These are phyloP conservation scores for Chlorociboria aeruginascens DNA, from an alignment of 495 filamentous ascomycete genomes.

Conservation along the genomic window DNA sequence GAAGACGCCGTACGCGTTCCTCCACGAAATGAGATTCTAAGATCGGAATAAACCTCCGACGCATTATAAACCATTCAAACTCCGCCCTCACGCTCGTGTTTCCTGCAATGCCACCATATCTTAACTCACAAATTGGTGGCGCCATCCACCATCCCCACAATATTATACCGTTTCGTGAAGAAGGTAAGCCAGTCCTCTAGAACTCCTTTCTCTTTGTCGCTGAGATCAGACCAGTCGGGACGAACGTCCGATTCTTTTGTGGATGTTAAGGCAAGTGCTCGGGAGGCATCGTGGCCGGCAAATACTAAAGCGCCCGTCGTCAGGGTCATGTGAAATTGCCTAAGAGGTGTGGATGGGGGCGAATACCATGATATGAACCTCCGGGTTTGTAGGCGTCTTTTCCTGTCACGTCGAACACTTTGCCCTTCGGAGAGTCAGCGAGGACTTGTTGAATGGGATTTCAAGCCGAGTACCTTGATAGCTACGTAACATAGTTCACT, in stretches of 20 bases:
- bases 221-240: conserved; percentile 74
- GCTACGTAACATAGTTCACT: conserved; percentile 73
- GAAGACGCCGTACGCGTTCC: too few relatives aligned
- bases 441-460: background rate
- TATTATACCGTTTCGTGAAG: conserved; percentile 91
- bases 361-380: conserved; percentile 70
- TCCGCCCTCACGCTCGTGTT: too few relatives aligned
- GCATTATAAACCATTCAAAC: too few relatives aligned
- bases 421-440: conserved; percentile 39
- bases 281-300: conserved; percentile 86
- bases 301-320: conserved; percentile 50
- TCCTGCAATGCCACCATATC: too few relatives aligned
- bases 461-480: conserved; percentile 54
- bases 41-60: too few relatives aligned
- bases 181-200: conserved; percentile 90
- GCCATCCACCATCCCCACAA: conserved; percentile 60
- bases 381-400: conserved; percentile 78
- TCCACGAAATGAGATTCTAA: too few relatives aligned
- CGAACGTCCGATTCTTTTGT: conserved; percentile 74
- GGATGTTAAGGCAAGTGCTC: conserved; percentile 75
- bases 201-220: conserved; percentile 74
- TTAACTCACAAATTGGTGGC: conserved; percentile 1
- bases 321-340: background rate
- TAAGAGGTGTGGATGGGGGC: background rate
- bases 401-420: conserved; percentile 83